Conservation (phyloP, 2,329 filamentous ascomycete genomes). For the Chrysoporthe puriensis region DNA sequence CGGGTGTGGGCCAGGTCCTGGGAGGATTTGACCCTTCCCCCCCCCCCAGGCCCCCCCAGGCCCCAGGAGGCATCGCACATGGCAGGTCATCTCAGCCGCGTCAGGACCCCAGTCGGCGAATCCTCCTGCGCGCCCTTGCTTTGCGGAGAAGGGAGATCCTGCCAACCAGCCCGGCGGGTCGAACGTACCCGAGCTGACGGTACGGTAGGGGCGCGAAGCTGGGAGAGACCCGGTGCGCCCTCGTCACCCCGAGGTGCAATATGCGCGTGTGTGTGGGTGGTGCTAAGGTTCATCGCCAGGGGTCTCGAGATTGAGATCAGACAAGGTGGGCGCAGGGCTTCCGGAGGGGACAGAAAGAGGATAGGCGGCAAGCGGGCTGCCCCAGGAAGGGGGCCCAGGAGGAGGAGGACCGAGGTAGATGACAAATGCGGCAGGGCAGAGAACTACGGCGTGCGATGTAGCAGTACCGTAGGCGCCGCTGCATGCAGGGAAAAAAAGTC, state of each 20-base stretch:
- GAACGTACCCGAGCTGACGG: background rate
- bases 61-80: background rate
- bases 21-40: background rate
- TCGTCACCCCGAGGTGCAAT: background rate
- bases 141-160: background rate
- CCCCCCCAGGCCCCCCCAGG: no score
- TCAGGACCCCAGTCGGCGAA: background rate
- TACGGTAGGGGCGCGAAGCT: background rate
- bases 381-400: no score
- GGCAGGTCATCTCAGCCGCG: background rate
- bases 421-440: background rate
- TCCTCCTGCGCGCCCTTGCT: background rate
- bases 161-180: background rate
- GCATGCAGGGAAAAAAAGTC: background rate
- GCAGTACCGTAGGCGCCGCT: background rate
- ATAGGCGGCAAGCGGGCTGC: background rate
- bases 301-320: background rate
- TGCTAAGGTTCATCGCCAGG: background rate
- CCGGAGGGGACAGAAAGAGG: background rate
- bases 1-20: no score
- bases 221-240: no score
- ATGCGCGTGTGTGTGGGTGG: no score
- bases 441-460: no score
- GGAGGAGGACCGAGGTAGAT: background rate
- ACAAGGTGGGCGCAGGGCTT: background rate